These are phyloP conservation scores for Diaporthe caulivora DNA, from an alignment of 2,329 filamentous ascomycete species.

Conservation along the genomic window DNA sequence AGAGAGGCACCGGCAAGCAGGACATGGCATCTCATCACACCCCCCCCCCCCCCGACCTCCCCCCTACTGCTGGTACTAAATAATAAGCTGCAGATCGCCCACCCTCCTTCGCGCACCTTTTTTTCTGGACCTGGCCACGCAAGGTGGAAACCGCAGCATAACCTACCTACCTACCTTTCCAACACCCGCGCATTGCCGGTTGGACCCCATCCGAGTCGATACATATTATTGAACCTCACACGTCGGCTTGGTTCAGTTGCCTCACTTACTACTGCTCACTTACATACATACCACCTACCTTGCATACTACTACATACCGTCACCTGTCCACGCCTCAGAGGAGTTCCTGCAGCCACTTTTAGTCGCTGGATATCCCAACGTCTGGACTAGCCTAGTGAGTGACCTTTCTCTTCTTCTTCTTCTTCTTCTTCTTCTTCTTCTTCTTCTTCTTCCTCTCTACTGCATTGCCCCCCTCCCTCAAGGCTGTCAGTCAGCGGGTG, in stretches of 20 bases:
- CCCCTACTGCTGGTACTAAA: slow-evolving; percentile 9
- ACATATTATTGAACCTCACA: slow-evolving; percentile 22
- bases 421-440: not conserved
- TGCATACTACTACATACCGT: too few relatives aligned
- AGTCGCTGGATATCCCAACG: not conserved
- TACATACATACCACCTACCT: not conserved
- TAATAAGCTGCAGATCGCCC: slow-evolving; percentile 35
- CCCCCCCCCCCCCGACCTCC: not conserved
- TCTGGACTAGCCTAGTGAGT: slow-evolving; percentile 4
- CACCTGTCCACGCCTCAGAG: not conserved
- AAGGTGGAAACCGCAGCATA: slow-evolving; percentile 1
- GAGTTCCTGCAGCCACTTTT: not conserved
- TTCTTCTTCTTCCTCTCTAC: not conserved
- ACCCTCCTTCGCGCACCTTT: slow-evolving; percentile 3
- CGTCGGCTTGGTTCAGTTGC: not conserved
- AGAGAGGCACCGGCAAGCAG: too few relatives aligned
- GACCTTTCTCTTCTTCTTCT: not conserved
- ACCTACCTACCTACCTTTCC: slow-evolving; percentile 10
- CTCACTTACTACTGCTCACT: not conserved
- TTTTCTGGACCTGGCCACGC: slow-evolving; percentile 15
- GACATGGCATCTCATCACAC: not conserved
- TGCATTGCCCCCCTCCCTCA: not conserved
- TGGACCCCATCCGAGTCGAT: slow-evolving; percentile 4
- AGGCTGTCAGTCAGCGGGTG: not conserved
- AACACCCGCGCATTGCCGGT: slow-evolving; percentile 25